These are phyloP conservation scores for Dendrobium chrysotoxum DNA, from an alignment of 106 monocot species.

Conservation along the genomic window DNA sequence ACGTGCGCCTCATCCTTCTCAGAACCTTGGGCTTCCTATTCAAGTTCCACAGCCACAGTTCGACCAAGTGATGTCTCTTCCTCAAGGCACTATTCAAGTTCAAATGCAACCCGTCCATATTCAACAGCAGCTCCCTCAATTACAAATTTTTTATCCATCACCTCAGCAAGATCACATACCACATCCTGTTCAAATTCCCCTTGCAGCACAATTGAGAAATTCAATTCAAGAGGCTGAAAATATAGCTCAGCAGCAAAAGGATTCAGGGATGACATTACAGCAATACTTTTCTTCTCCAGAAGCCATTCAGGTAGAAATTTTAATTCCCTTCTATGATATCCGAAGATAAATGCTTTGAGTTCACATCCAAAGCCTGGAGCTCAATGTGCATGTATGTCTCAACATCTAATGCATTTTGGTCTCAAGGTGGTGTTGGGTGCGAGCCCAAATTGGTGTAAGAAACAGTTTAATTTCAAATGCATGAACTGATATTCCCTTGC, in stretches of 20 bases:
- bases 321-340: background rate
- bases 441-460: background rate
- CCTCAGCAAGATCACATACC: slow-evolving; percentile 46
- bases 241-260: slow-evolving; percentile 41
- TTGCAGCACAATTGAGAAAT: slow-evolving; percentile 29
- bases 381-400: background rate
- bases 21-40: slow-evolving; percentile 26
- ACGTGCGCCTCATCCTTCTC: slow-evolving; percentile 57
- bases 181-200: slow-evolving; percentile 18
- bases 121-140: slow-evolving; percentile 57
- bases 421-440: background rate
- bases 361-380: background rate
- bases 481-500: background rate
- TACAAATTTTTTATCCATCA: slow-evolving; percentile 64
- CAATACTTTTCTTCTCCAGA: slow-evolving; percentile 92
- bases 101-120: slow-evolving; percentile 60
- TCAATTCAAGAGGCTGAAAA: slow-evolving; percentile 25
- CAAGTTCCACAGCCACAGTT: slow-evolving; percentile 41
- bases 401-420: background rate
- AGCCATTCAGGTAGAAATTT: slow-evolving; percentile 77
- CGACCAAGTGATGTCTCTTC: slow-evolving; percentile 46
- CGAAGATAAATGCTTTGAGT: background rate
- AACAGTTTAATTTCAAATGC: background rate
- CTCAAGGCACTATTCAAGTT: slow-evolving; percentile 40
- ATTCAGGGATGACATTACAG: slow-evolving; percentile 63